Base-by-base conservation (phyloP, 225 moss, liverwort and hornwort genomes). In the Climacium dendroides region DNA sequence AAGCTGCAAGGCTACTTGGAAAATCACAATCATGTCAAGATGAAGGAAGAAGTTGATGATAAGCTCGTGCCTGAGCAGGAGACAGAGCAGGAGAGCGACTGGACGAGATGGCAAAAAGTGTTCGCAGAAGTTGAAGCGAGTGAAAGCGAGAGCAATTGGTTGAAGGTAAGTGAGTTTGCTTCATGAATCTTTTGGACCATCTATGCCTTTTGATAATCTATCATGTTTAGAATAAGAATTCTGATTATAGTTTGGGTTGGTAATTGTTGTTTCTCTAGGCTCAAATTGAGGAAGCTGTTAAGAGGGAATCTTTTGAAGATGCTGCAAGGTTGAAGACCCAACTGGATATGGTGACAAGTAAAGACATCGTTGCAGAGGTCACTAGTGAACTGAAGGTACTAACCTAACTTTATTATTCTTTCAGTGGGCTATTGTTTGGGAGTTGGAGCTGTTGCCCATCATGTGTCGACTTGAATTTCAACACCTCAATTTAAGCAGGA, bases 1-100 rank as follows among this genome's bases (percentile, higher is more conserved):
- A 95, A 95, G 94, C 87, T 99, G 90, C 99, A 99, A 89, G 94
- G 95, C 79, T 99, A 99, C 89, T 90, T 99, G 89, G 99, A 97
- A 91, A 96, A 92, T 82, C 87, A 95, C 76, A 95, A 93, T 92
- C 87, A 80, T 82, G 89, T 95, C 85, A 95, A 94, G 86, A 85
- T 91, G 57, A 96, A 96, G 90, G 90, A 87, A 75, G 91, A 87
- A 87, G 90, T 87, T 86, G 93, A 89, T 74, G 88, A 87, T 89
- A 85, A 88, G 88, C 87, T 89, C 87, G 89, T 92, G 91, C 82
- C 90, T 89, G 97, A 96, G 91, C 89, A 92, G 92, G 93, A 93
- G 90, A 87, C 91, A 77, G 91, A 90, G 90, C 87, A 91, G 90
- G 93, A 93, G 91, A 91, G 94, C 50, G 95, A 94, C 85, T 99